Evolutionary conservation across 2,329 filamentous ascomycete genomes (phyloP).

Genomic region (Zarea fungicola): DNA sequence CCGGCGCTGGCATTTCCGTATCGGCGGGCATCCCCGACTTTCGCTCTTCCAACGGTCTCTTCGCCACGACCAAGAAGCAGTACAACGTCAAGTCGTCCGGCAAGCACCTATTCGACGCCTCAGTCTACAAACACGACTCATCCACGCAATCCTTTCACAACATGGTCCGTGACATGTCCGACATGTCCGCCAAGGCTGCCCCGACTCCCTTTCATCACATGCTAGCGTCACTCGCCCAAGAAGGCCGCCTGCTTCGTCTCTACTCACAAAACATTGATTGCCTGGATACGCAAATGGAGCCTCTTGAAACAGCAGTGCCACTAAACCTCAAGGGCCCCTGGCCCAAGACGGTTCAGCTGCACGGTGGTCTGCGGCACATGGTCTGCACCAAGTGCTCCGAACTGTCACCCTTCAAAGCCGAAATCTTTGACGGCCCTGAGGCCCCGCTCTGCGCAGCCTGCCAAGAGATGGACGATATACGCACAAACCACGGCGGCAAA

Average conservation of each 20-base stretch:
- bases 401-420: constrained; percentile 68
- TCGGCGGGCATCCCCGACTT: constrained; percentile 97
- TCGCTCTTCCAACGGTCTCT: constrained; percentile 83
- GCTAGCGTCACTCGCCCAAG: constrained; percentile 80
- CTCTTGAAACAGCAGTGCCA: constrained; percentile 75
- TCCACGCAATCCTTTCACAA: constrained; percentile 89
- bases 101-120: constrained; percentile 94
- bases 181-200: constrained; percentile 68
- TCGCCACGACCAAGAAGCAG: constrained; percentile 76
- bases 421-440: constrained; percentile 77
- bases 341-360: constrained; percentile 89
- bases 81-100: constrained; percentile 87
- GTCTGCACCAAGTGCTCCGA: constrained; percentile 88
- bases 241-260: constrained; percentile 80
- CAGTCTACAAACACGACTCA: constrained; percentile 87
- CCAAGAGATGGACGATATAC: constrained; percentile 66
- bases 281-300: constrained; percentile 78
- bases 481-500: constrained; percentile 72
- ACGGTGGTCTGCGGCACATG: constrained; percentile 93
- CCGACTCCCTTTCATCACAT: constrained; percentile 92
- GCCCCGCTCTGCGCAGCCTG: constrained; percentile 77
- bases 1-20: constrained; percentile 93
- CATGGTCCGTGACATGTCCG: constrained; percentile 87
- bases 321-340: constrained; percentile 80
- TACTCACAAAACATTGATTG: constrained; percentile 98